Base-by-base conservation (phyloP, 208 protist genomes). In the Leishmania gerbilli region DNA sequence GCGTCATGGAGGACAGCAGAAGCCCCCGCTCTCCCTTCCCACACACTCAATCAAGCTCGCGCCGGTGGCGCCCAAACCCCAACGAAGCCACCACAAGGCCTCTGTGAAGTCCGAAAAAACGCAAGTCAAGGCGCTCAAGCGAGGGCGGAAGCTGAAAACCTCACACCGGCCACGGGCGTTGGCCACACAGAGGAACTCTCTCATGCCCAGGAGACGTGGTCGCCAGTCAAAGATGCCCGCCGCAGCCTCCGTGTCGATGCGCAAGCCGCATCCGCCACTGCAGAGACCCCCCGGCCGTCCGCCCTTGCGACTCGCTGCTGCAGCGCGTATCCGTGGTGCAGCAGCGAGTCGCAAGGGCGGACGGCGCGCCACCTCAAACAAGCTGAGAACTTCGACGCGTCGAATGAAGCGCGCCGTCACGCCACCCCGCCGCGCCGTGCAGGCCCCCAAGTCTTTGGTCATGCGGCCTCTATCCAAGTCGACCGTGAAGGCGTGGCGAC, bases 241-340 rank as follows among this genome's bases (percentile, higher is more conserved):
- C 8, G 21, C 45, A 2, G 13, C 69, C 42, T 34, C 42, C 11
- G 27, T 31, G 69, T 9, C 21, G 40, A 55, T 31, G 45, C 69
- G 3, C 40, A 55, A 74, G 69, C 1, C 67, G 2, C 42, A 27
- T 45, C 67, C 21, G 37, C 27, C 69, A 53, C 47, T 5, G 27
- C 69, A 31, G 40, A 21, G 69, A 53, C 68, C 1, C 27, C 21
- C 45, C 45, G 11, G 68, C n/a, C 42, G 68, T 49, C 27, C 9
- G 40, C 45, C 24, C 68, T 9, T 76, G 17, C 74, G 74, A 8
- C 80, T 31, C 34, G 77, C 76, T 1, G 76, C 81, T 62, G 81
- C 76, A 0, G 51, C 68, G 3, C 49, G 68, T 9, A 71, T 84
- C 2, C 81, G 76, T 1, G 79, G 69, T 0, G 76, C 81, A 53